phyloP scores from a whole-genome alignment of 2,329 filamentous ascomycete species.

The Curvularia sp. region DNA sequence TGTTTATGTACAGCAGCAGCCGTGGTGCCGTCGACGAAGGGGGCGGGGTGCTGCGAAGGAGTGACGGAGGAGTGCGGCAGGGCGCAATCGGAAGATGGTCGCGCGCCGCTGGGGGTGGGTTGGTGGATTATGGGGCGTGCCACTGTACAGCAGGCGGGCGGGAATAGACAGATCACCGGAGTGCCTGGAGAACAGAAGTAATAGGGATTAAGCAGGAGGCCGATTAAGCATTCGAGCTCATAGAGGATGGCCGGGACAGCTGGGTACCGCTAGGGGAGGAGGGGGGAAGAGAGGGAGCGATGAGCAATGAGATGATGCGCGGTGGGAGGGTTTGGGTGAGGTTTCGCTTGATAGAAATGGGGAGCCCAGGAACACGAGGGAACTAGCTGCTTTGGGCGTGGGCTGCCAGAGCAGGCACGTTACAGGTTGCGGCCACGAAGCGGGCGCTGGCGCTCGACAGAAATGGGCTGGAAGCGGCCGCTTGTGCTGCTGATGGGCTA shows the following conservation, averaged over 20 bases:
- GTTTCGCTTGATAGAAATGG: constrained; percentile 29
- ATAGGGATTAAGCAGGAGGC: constrained; percentile 45
- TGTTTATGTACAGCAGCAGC: constrained; percentile 20
- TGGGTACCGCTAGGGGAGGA: constrained; percentile 14
- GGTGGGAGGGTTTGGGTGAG: constrained; percentile 15
- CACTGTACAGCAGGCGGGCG: constrained; percentile 33
- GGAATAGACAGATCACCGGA: constrained; percentile 49
- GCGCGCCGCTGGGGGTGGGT: constrained; percentile 8
- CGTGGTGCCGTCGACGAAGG: constrained; percentile 20
- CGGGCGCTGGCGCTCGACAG: constrained; percentile 3
- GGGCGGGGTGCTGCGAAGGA: constrained; percentile 34
- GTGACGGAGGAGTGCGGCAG: constrained; percentile 31
- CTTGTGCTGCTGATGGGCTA: neutral
- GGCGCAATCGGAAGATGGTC: constrained; percentile 21
- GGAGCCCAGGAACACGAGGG: constrained; percentile 22
- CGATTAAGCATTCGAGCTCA: constrained; percentile 41
- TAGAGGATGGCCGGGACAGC: constrained; percentile 26
- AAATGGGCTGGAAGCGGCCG: neutral
- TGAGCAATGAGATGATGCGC: constrained; percentile 19
- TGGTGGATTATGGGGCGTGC: constrained; percentile 42
- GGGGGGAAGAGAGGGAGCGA: constrained; percentile 22
- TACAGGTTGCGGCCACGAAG: constrained; percentile 27
- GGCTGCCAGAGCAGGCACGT: constrained; percentile 23
- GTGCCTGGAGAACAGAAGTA: constrained; percentile 49
- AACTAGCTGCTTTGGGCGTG: constrained; percentile 15